These are phyloP conservation scores for Corymbia citriodora DNA, from an alignment of 441 rosid genomes.

Conservation along the genomic window DNA sequence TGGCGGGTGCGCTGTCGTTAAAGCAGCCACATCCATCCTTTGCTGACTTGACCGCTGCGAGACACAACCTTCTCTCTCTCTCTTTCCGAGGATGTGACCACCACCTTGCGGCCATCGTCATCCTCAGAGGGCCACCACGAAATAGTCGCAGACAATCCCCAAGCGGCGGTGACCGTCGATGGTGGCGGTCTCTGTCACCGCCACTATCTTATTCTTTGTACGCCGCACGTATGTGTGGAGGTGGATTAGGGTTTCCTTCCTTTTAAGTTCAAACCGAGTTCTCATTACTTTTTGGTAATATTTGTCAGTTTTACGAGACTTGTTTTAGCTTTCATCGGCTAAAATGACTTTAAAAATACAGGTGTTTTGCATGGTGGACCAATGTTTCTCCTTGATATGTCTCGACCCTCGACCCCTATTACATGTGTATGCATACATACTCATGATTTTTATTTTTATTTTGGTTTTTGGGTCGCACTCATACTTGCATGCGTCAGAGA, in stretches of 20 bases:
- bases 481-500: not conserved
- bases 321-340: not conserved
- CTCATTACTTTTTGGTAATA: not conserved
- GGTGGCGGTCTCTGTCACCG: not conserved
- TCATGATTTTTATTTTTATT: not conserved
- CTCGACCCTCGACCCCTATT: not conserved
- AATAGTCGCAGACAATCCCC: not conserved
- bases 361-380: not conserved
- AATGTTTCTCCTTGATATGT: not conserved
- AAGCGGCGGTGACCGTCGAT: not conserved
- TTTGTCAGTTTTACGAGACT: not conserved
- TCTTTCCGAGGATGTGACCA: not conserved
- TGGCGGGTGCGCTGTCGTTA: not conserved
- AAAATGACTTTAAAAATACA: not conserved
- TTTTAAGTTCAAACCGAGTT: not conserved
- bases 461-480: not conserved
- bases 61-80: not conserved
- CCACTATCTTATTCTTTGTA: not conserved
- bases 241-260: not conserved
- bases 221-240: not conserved
- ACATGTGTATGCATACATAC: not conserved
- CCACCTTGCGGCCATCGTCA: not conserved
- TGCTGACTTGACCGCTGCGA: not conserved
- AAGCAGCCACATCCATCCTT: not conserved
- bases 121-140: not conserved